Base-by-base conservation (phyloP, 257 asterid genomes). In the Jacaranda mimosifolia region DNA sequence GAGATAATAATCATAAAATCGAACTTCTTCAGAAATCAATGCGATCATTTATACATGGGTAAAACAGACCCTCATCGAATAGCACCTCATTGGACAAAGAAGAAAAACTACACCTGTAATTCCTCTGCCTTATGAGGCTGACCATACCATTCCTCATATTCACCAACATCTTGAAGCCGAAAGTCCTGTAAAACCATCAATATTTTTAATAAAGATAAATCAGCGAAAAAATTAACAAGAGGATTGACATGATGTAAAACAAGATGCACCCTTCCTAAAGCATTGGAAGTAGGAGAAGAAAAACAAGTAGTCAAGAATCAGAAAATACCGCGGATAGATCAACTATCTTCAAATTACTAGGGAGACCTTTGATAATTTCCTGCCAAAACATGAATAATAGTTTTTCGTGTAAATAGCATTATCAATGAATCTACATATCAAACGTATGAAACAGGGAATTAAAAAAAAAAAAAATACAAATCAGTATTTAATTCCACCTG, bases 111-210 rank as follows among this genome's bases (percentile, higher is more conserved):
- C 56, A 95, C 99, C 98, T 96, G 99, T 79, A 96, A 83, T 35
- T 89, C 95, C 1, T 63, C 87, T 43, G 98, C 99, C 58, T 11
- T 86, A 73, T 96, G 99, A 78, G 97, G 94, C 82, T 91, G 97
- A 78, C 97, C 97, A 38, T 96, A 96, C 99, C 99, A 96, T 76
- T 96, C 97, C 80, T 89, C 89, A 8, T 96, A 93, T 82, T 93
- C 99, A 73, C 81, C 86, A 36, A 87, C 77, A 88, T 91, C 92
- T 81, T 75, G 85, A 72, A 95, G 88, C 81, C 99, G 89, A 80
- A 95, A 95, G 84, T 95, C 98, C 99, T 95, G 77, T 85, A 85
- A 35, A 78, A 78, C 77, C 79, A 79, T 78, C 63, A 66, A 26
- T 36, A 70, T 48, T n/a, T 48, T n/a, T 57, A 70, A 32, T 70